Percentiles rank a stretch among this genome's conserved stretches.
These are phyloP conservation scores for Ensete glaucum DNA, from an alignment of 176 grass and related monocot species.

Conservation along the genomic window DNA sequence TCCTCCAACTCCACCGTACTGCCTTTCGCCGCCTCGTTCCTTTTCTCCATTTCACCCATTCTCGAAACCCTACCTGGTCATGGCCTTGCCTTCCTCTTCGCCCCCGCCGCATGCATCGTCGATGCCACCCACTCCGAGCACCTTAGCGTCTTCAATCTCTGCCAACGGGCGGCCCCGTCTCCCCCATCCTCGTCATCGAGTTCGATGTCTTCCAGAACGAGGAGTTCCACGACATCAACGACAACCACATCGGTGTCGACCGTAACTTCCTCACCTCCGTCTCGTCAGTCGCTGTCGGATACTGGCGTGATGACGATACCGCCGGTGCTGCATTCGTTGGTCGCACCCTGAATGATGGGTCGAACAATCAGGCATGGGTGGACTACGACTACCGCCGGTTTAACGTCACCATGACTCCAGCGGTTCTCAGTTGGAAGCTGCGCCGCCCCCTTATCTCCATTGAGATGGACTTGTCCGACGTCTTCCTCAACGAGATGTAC, in stretches of 20 bases:
- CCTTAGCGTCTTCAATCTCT: constrained; percentile 14
- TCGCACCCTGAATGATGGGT: constrained; percentile 13
- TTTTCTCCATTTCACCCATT: constrained; percentile 17
- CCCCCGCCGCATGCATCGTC: constrained; percentile 11
- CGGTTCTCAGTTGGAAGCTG: background rate
- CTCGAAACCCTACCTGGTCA: constrained; percentile 1
- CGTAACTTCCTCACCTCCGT: constrained; percentile 15
- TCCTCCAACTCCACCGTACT: background rate
- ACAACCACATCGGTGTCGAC: constrained; percentile 16
- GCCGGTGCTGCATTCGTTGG: background rate
- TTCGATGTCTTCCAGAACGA: constrained; percentile 18
- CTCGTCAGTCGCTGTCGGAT: background rate
- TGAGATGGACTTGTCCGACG: background rate
- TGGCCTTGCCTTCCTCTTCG: constrained; percentile 21
- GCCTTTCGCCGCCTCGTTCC: constrained; percentile 8
- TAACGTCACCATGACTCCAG: constrained; percentile 6
- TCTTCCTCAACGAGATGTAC: constrained; percentile 14
- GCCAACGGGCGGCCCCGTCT: background rate
- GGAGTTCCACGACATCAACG: constrained; percentile 14
- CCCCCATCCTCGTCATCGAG: constrained; percentile 8
- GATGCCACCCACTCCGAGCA: background rate
- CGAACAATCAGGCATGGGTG: constrained; percentile 11
- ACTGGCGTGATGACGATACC: constrained; percentile 3
- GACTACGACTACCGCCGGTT: background rate
- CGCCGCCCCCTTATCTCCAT: constrained; percentile 5